Base-by-base conservation (phyloP, 2,329 filamentous ascomycete genomes). In the Colletotrichum abscissum region DNA sequence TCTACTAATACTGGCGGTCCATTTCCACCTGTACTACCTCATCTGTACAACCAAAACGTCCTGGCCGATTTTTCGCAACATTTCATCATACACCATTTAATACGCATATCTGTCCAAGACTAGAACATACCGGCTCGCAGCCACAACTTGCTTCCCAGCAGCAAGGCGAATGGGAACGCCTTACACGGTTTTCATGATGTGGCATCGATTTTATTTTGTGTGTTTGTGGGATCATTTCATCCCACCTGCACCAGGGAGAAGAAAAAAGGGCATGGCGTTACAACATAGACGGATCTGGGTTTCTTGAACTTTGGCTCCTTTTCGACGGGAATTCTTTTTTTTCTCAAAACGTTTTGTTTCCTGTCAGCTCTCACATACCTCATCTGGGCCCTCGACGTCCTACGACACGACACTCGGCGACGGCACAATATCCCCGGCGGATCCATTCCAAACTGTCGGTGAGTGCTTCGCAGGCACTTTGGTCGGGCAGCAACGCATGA, bases 81-180 rank as follows among this genome's bases (percentile, higher is more conserved):
- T 74, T 73, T 68, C 60, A 66, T 62, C 72, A 74, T 71, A 79
- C 80, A 81, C 75, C 76, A 74, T 75, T 81, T 83, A 80, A 82
- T 82, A 77, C 77, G 76, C 77, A 75, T 81, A 81, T 78, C 76
- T 79, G 76, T 78, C 78, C 74, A 79, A 78, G 77, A 78, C 69
- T 76, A 81, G 80, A 77, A 82, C 78, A 78, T 76, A 76, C 75
- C 77, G 81, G 81, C 82, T 81, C 81, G 71, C 76, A 79, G 82
- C 82, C 81, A 82, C 75, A 74, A 76, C 78, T 82, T 80, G 81
- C 81, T 82, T 81, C 79, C 79, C 80, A 83, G 82, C 79, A 81
- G 80, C 80, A 80, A 79, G 56, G 63, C 69, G 62, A 67, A 67
- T 57, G 67, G 75, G 74, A 74, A 68, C 67, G 62, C 66, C 69